phyloP scores from a whole-genome alignment of 2,329 filamentous ascomycete species.

The Teratosphaeria epicoccoides region DNA sequence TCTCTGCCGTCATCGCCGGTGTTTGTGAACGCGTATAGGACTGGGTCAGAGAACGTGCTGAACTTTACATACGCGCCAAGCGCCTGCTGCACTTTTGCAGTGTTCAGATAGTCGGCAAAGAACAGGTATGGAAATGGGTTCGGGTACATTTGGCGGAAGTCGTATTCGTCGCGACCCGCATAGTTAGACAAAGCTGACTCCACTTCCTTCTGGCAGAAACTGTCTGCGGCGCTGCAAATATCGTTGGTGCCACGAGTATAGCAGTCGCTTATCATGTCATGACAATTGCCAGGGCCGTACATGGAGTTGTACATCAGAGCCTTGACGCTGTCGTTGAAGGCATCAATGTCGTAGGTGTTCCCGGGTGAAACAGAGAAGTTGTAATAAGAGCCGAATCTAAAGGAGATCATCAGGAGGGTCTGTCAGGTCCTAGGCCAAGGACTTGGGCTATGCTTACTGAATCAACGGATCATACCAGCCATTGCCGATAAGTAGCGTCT shows the following conservation, averaged over 20 bases:
- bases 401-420: not conserved
- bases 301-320: slow-evolving; percentile 46
- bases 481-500: slow-evolving; percentile 36
- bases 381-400: slow-evolving; percentile 33
- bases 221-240: slow-evolving; percentile 44
- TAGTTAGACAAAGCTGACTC: slow-evolving; percentile 42
- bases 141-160: slow-evolving; percentile 44
- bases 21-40: slow-evolving; percentile 33
- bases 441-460: slow-evolving; percentile 46
- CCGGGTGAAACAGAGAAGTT: slow-evolving; percentile 46
- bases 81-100: slow-evolving; percentile 41
- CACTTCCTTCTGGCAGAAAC: slow-evolving; percentile 45
- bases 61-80: slow-evolving; percentile 52
- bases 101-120: slow-evolving; percentile 50
- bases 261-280: slow-evolving; percentile 46
- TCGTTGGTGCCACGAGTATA: slow-evolving; percentile 39
- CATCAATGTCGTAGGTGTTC: slow-evolving; percentile 46
- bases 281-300: slow-evolving; percentile 51
- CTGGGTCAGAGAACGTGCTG: slow-evolving; percentile 31
- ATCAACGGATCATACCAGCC: slow-evolving; percentile 47
- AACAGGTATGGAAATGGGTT: slow-evolving; percentile 49
- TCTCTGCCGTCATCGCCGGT: slow-evolving; percentile 42
- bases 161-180: slow-evolving; percentile 47
- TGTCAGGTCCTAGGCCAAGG: slow-evolving; percentile 29
- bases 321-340: slow-evolving; percentile 33